A percentile compares a stretch with the other conserved stretches of the same genome.
These are phyloP conservation scores for Botryobasidium botryosum DNA, from an alignment of 768 basidiomycete species.

Conservation along the genomic window DNA sequence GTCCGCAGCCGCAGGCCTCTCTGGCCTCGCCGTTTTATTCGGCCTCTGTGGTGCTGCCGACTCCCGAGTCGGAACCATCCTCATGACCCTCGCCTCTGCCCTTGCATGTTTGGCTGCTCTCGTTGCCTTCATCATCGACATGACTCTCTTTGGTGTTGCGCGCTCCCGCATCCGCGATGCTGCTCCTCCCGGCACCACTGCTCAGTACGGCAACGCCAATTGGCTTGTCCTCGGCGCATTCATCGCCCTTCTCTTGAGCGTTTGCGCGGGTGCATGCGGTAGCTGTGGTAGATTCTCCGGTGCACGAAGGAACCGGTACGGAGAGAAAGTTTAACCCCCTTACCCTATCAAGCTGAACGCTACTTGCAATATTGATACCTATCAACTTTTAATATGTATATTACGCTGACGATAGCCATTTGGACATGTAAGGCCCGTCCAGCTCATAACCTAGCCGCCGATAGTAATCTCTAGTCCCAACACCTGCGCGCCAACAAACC, in stretches of 20 bases:
- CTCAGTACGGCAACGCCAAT: constrained; percentile 60
- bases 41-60: constrained; percentile 48
- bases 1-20: constrained; percentile 38
- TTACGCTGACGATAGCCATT: no score
- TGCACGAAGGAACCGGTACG: not conserved
- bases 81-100: constrained; percentile 57
- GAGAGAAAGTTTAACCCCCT: not conserved
- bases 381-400: no score
- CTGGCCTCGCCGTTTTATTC: constrained; percentile 46
- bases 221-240: constrained; percentile 69
- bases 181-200: constrained; percentile 16
- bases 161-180: constrained; percentile 38
- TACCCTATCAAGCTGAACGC: no score
- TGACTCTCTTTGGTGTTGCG: constrained; percentile 62
- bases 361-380: no score
- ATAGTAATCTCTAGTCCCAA: constrained; percentile 96
- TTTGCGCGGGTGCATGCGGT: constrained; percentile 48
- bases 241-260: constrained; percentile 44
- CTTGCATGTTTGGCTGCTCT: constrained; percentile 49
- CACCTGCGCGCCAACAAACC: constrained; percentile 31
- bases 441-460: constrained; percentile 83
- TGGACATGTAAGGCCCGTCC: not conserved
- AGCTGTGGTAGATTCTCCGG: constrained; percentile 44
- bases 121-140: constrained; percentile 58
- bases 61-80: constrained; percentile 51